Conservation (phyloP, 371 early-diverging fungal genomes). For the Lichtheimia corymbifera region DNA sequence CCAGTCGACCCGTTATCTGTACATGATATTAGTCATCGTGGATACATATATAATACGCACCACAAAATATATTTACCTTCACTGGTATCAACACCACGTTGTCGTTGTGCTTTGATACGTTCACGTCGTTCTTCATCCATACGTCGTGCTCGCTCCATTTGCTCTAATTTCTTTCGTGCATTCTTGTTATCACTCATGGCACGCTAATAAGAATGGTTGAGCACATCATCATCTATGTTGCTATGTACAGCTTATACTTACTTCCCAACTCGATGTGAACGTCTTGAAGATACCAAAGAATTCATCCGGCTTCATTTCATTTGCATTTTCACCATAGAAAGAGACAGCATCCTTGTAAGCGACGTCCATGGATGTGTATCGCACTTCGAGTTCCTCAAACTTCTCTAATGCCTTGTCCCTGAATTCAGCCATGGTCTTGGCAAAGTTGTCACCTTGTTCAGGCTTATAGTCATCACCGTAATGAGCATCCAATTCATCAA, state of each 20-base stretch:
- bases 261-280: slow-evolving; percentile 75
- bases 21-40: too few relatives aligned
- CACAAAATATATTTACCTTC: slow-evolving; percentile 25
- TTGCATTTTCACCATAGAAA: slow-evolving; percentile 84
- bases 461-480: slow-evolving; percentile 43
- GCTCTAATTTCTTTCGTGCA: slow-evolving; percentile 43
- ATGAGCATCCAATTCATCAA: slow-evolving; percentile 49
- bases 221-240: not conserved
- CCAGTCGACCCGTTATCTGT: slow-evolving; percentile 15
- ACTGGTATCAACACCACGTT: slow-evolving; percentile 49
- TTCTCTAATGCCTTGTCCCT: slow-evolving; percentile 47
- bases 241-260: slow-evolving; percentile 15
- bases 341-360: slow-evolving; percentile 68
- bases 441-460: slow-evolving; percentile 42
- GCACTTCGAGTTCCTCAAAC: slow-evolving; percentile 51
- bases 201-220: slow-evolving; percentile 23
- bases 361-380: slow-evolving; percentile 64
- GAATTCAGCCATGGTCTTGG: slow-evolving; percentile 51
- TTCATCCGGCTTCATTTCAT: slow-evolving; percentile 81
- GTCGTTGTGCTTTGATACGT: slow-evolving; percentile 43
- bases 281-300: slow-evolving; percentile 88
- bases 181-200: slow-evolving; percentile 51
- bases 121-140: slow-evolving; percentile 49
- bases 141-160: slow-evolving; percentile 40
- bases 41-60: not conserved